Conservation (phyloP, 371 early-diverging fungal species). For the Chytridium lagenaria region DNA sequence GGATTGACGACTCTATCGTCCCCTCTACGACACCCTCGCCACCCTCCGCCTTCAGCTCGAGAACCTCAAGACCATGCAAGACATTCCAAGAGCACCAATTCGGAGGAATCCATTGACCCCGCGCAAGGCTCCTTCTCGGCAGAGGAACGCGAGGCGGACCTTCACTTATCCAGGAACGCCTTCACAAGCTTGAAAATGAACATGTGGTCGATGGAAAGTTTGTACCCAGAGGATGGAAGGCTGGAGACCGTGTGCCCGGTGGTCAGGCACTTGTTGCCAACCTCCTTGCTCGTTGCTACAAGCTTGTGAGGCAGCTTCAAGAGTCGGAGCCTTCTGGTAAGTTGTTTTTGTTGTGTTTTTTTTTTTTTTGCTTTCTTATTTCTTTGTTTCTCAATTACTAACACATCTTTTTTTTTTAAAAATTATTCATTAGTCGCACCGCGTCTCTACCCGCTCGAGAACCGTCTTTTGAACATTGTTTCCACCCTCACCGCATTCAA, state of each 20-base stretch:
- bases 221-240: conserved; percentile 29
- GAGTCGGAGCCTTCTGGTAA: conserved; percentile 39
- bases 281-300: conserved; percentile 39
- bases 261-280: conserved; percentile 44
- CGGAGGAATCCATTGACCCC: not conserved
- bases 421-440: conserved; percentile 27
- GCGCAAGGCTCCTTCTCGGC: conserved; percentile 8
- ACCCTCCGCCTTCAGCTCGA: conserved; percentile 38
- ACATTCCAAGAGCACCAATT: not conserved
- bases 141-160: conserved; percentile 20
- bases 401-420: no score
- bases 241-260: conserved; percentile 30
- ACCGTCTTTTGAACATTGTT: conserved; percentile 35
- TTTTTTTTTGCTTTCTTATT: not conserved
- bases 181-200: conserved; percentile 38
- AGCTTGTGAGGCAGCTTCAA: conserved; percentile 36
- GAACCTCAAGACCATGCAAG: conserved; percentile 19
- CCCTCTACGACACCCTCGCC: conserved; percentile 47
- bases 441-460: conserved; percentile 29
- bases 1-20: conserved; percentile 46
- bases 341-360: not conserved
- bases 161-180: conserved; percentile 30
- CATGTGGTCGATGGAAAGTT: conserved; percentile 37
- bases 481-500: conserved; percentile 28
- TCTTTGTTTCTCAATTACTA: not conserved